Evolutionary conservation across 1,284 basidiomycete species (phyloP).

Genomic region (Coriolopsis trogii): DNA sequence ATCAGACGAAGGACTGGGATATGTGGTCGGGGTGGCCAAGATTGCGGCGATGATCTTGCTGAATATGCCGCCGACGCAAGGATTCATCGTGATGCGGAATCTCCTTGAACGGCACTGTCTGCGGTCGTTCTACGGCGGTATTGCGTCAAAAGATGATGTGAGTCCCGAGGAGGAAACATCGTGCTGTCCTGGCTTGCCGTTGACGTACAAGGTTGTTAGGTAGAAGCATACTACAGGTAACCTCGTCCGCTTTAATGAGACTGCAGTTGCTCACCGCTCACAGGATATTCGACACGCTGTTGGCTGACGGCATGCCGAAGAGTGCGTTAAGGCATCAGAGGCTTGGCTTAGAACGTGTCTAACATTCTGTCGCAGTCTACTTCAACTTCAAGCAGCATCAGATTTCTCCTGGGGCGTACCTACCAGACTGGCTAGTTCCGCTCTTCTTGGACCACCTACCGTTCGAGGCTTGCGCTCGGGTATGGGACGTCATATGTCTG

Average conservation of each 20-base stretch:
- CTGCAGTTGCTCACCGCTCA: neutral
- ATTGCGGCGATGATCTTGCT: slow-evolving; percentile 90
- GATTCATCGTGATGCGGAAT: slow-evolving; percentile 89
- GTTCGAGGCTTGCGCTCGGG: slow-evolving; percentile 83
- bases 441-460: slow-evolving; percentile 88
- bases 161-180: slow-evolving; percentile 42
- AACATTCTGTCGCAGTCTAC: slow-evolving; percentile 59
- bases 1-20: slow-evolving; percentile 86
- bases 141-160: slow-evolving; percentile 77
- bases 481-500: slow-evolving; percentile 89
- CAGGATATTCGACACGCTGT: slow-evolving; percentile 90
- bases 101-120: slow-evolving; percentile 85
- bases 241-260: slow-evolving; percentile 6
- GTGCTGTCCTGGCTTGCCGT: neutral
- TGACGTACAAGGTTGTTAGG: slow-evolving; percentile 42
- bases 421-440: slow-evolving; percentile 81
- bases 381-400: slow-evolving; percentile 96
- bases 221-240: slow-evolving; percentile 77
- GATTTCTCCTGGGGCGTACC: slow-evolving; percentile 77
- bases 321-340: too few species aligned
- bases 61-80: slow-evolving; percentile 80
- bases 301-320: slow-evolving; percentile 95
- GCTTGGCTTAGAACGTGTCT: too few species aligned
- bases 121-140: slow-evolving; percentile 83
- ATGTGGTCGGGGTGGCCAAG: slow-evolving; percentile 68